Conservation (phyloP, 805 yeast species). For the Ogataea neopini region DNA sequence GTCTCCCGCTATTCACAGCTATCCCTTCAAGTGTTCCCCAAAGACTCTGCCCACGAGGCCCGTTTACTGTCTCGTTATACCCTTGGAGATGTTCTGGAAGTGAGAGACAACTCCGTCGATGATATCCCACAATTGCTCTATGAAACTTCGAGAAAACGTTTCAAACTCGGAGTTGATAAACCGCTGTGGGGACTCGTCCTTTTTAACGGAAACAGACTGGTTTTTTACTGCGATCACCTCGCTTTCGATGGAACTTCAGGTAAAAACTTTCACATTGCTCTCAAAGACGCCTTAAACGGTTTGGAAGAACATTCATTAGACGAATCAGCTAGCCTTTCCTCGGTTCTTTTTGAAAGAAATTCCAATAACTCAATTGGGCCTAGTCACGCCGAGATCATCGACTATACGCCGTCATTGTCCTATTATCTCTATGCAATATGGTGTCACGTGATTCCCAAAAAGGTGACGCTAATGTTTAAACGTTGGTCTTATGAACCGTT, state of each 20-base stretch:
- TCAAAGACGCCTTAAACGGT: slow-evolving; percentile 24
- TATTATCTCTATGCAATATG: not conserved
- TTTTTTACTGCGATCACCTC: slow-evolving; percentile 33
- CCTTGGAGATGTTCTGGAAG: slow-evolving; percentile 21
- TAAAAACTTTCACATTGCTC: slow-evolving; percentile 26
- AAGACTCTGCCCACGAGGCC: slow-evolving; percentile 1
- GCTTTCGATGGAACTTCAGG: slow-evolving; percentile 40
- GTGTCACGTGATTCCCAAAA: not conserved
- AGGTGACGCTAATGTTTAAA: not conserved
- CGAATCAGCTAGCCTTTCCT: not conserved
- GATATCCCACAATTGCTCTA: slow-evolving; percentile 9
- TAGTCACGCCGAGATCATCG: slow-evolving; percentile 7
- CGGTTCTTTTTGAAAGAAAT: slow-evolving; percentile 8
- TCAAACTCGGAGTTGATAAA: slow-evolving; percentile 4
- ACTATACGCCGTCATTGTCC: slow-evolving; percentile 12
- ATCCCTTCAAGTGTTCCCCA: slow-evolving; percentile 16
- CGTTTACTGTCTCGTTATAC: slow-evolving; percentile 8
- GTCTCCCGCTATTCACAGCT: slow-evolving; percentile 20
- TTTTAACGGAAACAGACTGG: slow-evolving; percentile 15
- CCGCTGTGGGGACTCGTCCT: slow-evolving; percentile 28
- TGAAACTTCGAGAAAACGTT: slow-evolving; percentile 2
- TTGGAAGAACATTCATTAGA: slow-evolving; percentile 10
- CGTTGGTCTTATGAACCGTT: slow-evolving; percentile 3
- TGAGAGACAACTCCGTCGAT: slow-evolving; percentile 10
- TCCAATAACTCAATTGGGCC: slow-evolving; percentile 2